Base-by-base conservation (phyloP, 2,329 filamentous ascomycete genomes). In the Anthostomella pinea region DNA sequence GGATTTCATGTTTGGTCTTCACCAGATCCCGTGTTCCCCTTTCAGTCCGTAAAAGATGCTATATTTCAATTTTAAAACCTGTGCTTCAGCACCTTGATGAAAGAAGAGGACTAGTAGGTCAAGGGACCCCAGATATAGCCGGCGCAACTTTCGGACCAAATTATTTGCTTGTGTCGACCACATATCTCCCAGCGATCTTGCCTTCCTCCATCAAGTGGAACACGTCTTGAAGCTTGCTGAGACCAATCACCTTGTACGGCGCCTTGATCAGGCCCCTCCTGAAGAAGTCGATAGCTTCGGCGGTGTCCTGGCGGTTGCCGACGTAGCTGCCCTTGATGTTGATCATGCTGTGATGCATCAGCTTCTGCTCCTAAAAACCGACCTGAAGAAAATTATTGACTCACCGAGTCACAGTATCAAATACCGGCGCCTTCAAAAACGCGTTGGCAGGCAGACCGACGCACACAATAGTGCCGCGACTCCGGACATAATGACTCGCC, bases 301-400 rank as follows among this genome's bases (percentile, higher is more conserved):
- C 78, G 1, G 82, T 84, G 62, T 97, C 91, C 60, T 85, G 81
- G 51, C 91, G 79, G 72, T 95, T 96, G 39, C 91, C 91, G 51
- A 97, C 91, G 61, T 96, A 96, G 53, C 82, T 88, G 43, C 90
- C 90, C 72, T 87, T 87, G 73, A 97, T 96, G 54, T 67, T 82
- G 69, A 96, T 82, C 88, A 95, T 95, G 67, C 83, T 52, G 75
- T 41, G 9, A 18, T 13, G 15, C 25, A 13, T 27, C 13, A 27
- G 25, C 23, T 9, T 9, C 23, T 16, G 6, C n/a, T n/a, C n/a
- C n/a, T n/a, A n/a, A n/a, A n/a, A n/a, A n/a, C n/a, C n/a, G n/a
- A n/a, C n/a, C n/a, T 8, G 21, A 13, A 18, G 4, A 10, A 27
- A 5, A n/a, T n/a, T n/a, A n/a, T n/a, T n/a, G 10, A 36, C 50